A percentile compares a stretch with the other conserved stretches of the same genome.
These are phyloP conservation scores for Candida orba DNA, from an alignment of 805 yeast species.

Conservation along the genomic window DNA sequence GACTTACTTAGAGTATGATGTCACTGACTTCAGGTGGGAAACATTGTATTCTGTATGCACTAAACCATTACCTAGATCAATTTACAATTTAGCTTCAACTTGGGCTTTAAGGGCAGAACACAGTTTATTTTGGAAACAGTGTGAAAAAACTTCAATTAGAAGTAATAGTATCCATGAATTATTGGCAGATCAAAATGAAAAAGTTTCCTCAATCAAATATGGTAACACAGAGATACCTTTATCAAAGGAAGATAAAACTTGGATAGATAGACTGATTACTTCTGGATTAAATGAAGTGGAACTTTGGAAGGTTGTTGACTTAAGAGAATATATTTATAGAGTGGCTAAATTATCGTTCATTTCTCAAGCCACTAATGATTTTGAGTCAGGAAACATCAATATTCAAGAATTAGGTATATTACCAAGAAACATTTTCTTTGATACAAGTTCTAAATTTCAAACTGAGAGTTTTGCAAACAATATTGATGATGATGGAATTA, in stretches of 20 bases:
- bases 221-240: constrained; percentile 42
- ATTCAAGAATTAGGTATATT: constrained; percentile 30
- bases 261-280: constrained; percentile 65
- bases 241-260: constrained; percentile 58
- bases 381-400: constrained; percentile 16
- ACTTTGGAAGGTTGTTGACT: constrained; percentile 72
- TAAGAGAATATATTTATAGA: constrained; percentile 61
- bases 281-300: constrained; percentile 71
- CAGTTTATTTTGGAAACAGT: constrained; percentile 75
- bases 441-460: constrained; percentile 23
- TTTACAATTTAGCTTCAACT: constrained; percentile 51
- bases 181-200: constrained; percentile 11
- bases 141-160: constrained; percentile 33
- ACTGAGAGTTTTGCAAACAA: constrained; percentile 9
- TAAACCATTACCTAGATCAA: constrained; percentile 57
- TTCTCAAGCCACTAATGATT: constrained; percentile 2
- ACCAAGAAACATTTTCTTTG: constrained; percentile 49
- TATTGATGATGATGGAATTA: constrained; percentile 3
- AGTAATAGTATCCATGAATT: constrained; percentile 30
- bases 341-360: constrained; percentile 41
- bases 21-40: constrained; percentile 59
- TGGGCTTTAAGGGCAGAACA: constrained; percentile 68
- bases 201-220: constrained; percentile 26
- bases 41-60: constrained; percentile 60
- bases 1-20: constrained; percentile 71